Evolutionary conservation across 2,329 filamentous ascomycete species (phyloP).

Genomic region (Aspergillus costaricaensis): DNA sequence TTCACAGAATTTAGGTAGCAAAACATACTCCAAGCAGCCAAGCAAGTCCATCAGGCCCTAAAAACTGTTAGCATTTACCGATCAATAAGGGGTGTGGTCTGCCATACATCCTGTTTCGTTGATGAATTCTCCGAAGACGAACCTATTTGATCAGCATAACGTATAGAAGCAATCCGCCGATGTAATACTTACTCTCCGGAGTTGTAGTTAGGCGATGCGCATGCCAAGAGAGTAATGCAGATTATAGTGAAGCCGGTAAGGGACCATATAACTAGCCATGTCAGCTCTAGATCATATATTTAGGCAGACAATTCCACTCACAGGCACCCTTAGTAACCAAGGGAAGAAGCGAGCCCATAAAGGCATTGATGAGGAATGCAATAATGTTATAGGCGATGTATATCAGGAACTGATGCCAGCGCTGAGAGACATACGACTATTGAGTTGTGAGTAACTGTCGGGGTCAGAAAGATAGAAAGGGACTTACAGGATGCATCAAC

Average conservation of each 20-base stretch:
- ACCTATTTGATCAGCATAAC: constrained; percentile 26
- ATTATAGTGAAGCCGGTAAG: constrained; percentile 69
- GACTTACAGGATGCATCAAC: constrained; percentile 55
- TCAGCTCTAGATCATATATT: neutral
- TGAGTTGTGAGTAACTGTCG: neutral
- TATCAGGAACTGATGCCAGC: constrained; percentile 74
- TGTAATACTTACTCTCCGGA: constrained; percentile 56
- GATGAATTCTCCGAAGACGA: constrained; percentile 65
- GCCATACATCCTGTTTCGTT: constrained; percentile 63
- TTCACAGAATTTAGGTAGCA: neutral
- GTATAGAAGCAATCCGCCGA: too few relatives aligned
- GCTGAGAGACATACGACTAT: constrained; percentile 53
- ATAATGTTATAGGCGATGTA: constrained; percentile 66
- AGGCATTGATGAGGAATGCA: constrained; percentile 66
- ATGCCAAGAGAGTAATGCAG: constrained; percentile 68
- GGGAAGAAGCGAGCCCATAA: constrained; percentile 63
- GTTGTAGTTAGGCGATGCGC: constrained; percentile 65
- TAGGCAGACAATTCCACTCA: constrained; percentile 19
- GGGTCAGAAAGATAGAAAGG: neutral
- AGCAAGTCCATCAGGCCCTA: constrained; percentile 62
- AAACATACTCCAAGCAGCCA: constrained; percentile 47
- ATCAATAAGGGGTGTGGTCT: neutral
- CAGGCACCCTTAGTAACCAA: constrained; percentile 67
- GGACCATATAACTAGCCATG: constrained; percentile 62
- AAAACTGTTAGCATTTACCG: constrained; percentile 16